A percentile compares a stretch with the other conserved stretches of the same genome.
These are phyloP conservation scores for Lotmaria passim DNA, from an alignment of 208 protist genomes.

Conservation along the genomic window DNA sequence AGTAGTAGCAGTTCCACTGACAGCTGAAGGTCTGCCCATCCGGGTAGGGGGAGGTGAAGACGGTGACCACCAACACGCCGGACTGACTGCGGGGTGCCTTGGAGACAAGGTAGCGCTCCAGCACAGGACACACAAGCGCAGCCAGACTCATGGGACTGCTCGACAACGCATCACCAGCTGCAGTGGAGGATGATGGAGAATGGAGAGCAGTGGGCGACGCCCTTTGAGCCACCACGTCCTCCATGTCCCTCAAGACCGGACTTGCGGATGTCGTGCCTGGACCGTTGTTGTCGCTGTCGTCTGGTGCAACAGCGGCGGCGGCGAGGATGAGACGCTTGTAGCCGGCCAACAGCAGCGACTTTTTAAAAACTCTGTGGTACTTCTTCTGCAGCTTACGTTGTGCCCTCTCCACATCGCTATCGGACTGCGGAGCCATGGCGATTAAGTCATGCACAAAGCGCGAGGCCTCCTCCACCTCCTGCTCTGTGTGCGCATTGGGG, in stretches of 20 bases:
- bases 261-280: background rate
- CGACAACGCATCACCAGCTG: background rate
- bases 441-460: conserved; percentile 63
- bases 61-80: conserved; percentile 92
- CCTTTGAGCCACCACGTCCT: conserved; percentile 30
- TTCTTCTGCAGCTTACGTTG: conserved; percentile 73
- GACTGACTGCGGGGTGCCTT: conserved; percentile 90
- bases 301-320: background rate
- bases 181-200: background rate
- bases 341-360: conserved; percentile 76
- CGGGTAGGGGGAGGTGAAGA: conserved; percentile 91
- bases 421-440: conserved; percentile 27
- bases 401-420: conserved; percentile 44
- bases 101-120: conserved; percentile 77
- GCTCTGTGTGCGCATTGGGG: conserved; percentile 65
- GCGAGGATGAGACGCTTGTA: conserved; percentile 67
- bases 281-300: background rate
- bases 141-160: background rate
- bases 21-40: conserved; percentile 88
- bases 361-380: conserved; percentile 68
- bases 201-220: background rate
- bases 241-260: conserved; percentile 25
- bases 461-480: conserved; percentile 50
- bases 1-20: conserved; percentile 95
- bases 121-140: conserved; percentile 21